phyloP scores from a whole-genome alignment of 140 eudicot genomes.

The Senecio squalidus region DNA sequence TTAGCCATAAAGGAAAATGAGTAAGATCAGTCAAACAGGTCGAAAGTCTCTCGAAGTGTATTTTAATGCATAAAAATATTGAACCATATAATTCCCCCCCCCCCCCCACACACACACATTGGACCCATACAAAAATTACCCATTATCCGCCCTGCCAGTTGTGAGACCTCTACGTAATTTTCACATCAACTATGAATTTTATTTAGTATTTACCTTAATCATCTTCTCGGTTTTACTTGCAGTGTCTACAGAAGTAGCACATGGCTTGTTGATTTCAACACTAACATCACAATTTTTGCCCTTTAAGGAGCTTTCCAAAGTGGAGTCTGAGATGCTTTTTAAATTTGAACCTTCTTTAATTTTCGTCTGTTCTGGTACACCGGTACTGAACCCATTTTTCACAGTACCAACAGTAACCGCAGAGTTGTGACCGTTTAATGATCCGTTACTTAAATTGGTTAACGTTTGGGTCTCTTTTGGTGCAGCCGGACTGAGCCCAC shows the following conservation, averaged over 20 bases:
- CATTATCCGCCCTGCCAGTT: neutral
- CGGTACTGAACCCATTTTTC: conserved; percentile 19
- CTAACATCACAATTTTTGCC: conserved; percentile 3
- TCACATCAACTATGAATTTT: neutral
- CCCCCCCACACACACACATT: too few species aligned
- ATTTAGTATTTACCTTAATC: conserved; percentile 19
- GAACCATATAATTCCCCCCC: too few species aligned
- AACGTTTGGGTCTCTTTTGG: conserved; percentile 13
- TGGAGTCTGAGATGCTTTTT: conserved; percentile 19
- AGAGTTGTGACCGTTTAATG: conserved; percentile 13
- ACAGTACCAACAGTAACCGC: conserved; percentile 25
- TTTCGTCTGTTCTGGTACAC: conserved; percentile 17
- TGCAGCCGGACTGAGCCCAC: neutral
- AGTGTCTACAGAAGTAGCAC: neutral
- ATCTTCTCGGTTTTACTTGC: conserved; percentile 7
- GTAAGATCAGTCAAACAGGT: too few species aligned
- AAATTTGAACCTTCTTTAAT: conserved; percentile 7
- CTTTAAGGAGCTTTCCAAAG: neutral
- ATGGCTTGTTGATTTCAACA: neutral
- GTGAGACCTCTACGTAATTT: neutral
- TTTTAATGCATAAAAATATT: too few species aligned
- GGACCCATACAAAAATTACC: too few species aligned
- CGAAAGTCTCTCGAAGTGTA: too few species aligned
- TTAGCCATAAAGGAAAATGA: too few species aligned
- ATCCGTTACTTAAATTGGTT: conserved; percentile 18